A percentile compares a stretch with the other conserved stretches of the same genome.
These are phyloP conservation scores for Metschnikowia cubensis DNA, from an alignment of 805 yeast species.

Conservation along the genomic window DNA sequence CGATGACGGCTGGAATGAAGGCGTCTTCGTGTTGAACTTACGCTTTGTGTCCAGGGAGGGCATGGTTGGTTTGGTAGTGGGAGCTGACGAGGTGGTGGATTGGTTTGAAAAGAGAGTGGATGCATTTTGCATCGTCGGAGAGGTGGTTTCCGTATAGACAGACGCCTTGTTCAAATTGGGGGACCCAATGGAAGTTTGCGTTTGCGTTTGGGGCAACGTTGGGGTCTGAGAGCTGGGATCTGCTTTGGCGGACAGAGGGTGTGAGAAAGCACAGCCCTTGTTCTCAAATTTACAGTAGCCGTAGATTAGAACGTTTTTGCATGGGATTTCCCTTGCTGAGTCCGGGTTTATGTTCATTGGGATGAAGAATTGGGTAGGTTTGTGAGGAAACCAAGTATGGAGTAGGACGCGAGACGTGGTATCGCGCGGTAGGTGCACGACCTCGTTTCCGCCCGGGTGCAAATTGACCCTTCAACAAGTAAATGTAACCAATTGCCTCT, in stretches of 20 bases:
- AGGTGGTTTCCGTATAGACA: slow-evolving; percentile 26
- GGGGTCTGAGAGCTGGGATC: slow-evolving; percentile 8
- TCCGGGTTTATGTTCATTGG: slow-evolving; percentile 41
- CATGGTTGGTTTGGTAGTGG: background rate
- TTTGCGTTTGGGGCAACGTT: slow-evolving; percentile 5
- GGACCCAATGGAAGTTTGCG: slow-evolving; percentile 1
- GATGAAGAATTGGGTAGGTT: background rate
- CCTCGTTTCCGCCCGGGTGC: background rate
- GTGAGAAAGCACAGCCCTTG: slow-evolving; percentile 78
- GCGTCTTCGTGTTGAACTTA: slow-evolving; percentile 39
- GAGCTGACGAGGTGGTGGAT: slow-evolving; percentile 21
- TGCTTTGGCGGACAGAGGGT: slow-evolving; percentile 26
- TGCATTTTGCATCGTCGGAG: slow-evolving; percentile 14
- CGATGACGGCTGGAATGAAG: slow-evolving; percentile 45
- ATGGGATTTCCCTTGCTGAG: slow-evolving; percentile 70
- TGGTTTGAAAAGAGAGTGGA: background rate
- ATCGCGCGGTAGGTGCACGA: slow-evolving; percentile 6
- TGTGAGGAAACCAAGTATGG: background rate
- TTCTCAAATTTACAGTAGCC: slow-evolving; percentile 86
- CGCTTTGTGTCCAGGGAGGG: slow-evolving; percentile 17
- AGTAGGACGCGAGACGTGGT: background rate
- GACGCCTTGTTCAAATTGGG: slow-evolving; percentile 4
- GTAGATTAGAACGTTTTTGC: slow-evolving; percentile 78
- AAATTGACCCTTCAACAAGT: too few relatives aligned
- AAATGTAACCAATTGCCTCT: too few relatives aligned